Evolutionary conservation across 257 asterid species (phyloP), one percentile per base, ranked within the genome.

Genomic region (Gentiana dahurica): DNA sequence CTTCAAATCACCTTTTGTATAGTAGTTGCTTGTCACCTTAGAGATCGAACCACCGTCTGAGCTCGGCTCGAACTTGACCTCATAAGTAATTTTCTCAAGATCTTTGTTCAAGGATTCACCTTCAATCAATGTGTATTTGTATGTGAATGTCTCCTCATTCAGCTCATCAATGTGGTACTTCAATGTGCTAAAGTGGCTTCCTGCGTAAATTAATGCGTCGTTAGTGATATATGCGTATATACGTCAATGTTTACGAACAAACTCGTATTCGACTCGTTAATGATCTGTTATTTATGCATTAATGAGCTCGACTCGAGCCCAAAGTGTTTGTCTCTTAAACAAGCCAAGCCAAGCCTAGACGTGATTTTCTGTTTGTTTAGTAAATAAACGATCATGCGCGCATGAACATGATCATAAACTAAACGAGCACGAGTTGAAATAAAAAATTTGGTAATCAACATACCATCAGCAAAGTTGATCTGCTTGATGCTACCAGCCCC

Each of bases 401-500:
- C 24, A 24, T 24, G 24, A 24, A 24, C 24, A 24, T 24, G 24
- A 24, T 24, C 24, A 24, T 24, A 24, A 24, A 24, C 24, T 24
- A 24, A 24, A 24, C 24, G 24, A 24, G 24, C 24, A 24, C 1
- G 24, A 24, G 24, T 24, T 24, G 24, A 24, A 24, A 24, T 24
- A 24, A 24, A 24, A 24, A 24, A 24, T 24, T 24, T 24, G 24
- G 24, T 24, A 24, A 24, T 24, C 24, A 24, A 24, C 24, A 24
- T 24, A 70, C 77, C 76, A 55, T 70, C 61, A 4, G 62, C 62
- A 38, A 64, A 70, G 32, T 37, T 51, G 46, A 66, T 53, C 8
- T 51, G 70, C 53, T 58, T 62, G 24, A 69, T 53, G 65, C 67
- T 65, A 54, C 79, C 70, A 6, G 72, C 34, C 5, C 70, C 72